Percentiles rank a stretch among this genome's conserved stretches.
These are phyloP conservation scores for Vigna angularis DNA, from an alignment of 306 rosid species.

Conservation along the genomic window DNA sequence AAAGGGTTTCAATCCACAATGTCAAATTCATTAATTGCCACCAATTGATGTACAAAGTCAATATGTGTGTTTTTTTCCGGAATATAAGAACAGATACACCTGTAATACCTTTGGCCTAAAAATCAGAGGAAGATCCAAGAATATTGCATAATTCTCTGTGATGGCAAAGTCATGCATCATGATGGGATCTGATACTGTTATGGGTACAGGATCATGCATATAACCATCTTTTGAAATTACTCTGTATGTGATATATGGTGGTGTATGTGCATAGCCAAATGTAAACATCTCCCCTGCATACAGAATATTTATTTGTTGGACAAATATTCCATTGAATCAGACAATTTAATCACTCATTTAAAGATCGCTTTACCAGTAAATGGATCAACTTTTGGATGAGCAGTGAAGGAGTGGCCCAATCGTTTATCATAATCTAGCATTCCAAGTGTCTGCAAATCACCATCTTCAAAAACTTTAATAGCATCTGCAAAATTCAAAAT, in stretches of 20 bases:
- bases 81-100: constrained; percentile 24
- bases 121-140: constrained; percentile 91
- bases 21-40: constrained; percentile 23
- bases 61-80: background rate
- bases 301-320: constrained; percentile 40
- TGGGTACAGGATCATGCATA: constrained; percentile 95
- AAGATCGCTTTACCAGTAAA: constrained; percentile 69
- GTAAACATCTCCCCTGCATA: constrained; percentile 97
- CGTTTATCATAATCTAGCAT: constrained; percentile 94
- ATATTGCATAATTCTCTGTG: constrained; percentile 84
- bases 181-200: constrained; percentile 84
- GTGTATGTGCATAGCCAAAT: constrained; percentile 84
- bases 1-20: constrained; percentile 34
- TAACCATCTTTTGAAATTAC: constrained; percentile 87
- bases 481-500: constrained; percentile 65
- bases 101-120: constrained; percentile 85
- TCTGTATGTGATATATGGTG: constrained; percentile 93
- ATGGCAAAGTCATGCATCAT: constrained; percentile 99
- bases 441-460: constrained; percentile 94
- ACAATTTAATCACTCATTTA: constrained; percentile 31
- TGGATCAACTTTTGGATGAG: constrained; percentile 99
- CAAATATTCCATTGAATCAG: constrained; percentile 31
- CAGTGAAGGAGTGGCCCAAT: constrained; percentile 87
- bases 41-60: constrained; percentile 20
- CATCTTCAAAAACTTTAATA: constrained; percentile 93